Evolutionary conservation across 768 basidiomycete species (phyloP).

Genomic region (Lactifluus volemus): DNA sequence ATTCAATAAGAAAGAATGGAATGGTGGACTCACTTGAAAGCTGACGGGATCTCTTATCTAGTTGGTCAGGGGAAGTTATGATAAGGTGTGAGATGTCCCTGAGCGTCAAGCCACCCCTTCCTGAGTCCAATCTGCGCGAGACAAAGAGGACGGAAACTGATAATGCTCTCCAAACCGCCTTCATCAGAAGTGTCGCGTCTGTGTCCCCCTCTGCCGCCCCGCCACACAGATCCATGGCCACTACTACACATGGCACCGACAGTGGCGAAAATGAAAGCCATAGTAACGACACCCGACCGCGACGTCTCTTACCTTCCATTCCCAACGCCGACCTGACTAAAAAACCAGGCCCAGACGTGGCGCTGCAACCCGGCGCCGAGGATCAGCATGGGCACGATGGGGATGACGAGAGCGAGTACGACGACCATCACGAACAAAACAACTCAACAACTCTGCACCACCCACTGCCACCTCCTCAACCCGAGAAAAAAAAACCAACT

Average conservation of each 20-base stretch:
- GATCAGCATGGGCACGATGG: slow-evolving; percentile 7
- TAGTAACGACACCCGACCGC: neutral
- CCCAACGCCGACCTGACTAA: neutral
- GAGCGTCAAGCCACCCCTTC: neutral
- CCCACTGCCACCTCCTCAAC: neutral
- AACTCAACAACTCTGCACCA: neutral
- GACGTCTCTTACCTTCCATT: neutral
- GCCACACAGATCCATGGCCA: neutral
- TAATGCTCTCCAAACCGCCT: neutral
- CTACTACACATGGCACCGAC: too few relatives aligned
- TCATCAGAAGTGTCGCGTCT: neutral
- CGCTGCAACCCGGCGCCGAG: neutral
- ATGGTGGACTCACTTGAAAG: too few relatives aligned
- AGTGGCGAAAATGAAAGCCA: neutral
- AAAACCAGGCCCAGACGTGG: neutral
- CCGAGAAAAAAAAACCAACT: neutral
- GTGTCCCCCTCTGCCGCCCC: neutral
- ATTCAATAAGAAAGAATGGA: too few relatives aligned
- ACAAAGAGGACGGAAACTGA: too few relatives aligned
- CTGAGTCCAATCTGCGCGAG: neutral
- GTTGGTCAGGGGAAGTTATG: neutral
- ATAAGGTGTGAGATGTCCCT: neutral
- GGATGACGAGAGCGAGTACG: slow-evolving; percentile 8
- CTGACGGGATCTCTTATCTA: too few relatives aligned
- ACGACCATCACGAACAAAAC: neutral